phyloP scores from a whole-genome alignment of 2,329 filamentous ascomycete species.

The Arthrobotrys pseudoclavata region DNA sequence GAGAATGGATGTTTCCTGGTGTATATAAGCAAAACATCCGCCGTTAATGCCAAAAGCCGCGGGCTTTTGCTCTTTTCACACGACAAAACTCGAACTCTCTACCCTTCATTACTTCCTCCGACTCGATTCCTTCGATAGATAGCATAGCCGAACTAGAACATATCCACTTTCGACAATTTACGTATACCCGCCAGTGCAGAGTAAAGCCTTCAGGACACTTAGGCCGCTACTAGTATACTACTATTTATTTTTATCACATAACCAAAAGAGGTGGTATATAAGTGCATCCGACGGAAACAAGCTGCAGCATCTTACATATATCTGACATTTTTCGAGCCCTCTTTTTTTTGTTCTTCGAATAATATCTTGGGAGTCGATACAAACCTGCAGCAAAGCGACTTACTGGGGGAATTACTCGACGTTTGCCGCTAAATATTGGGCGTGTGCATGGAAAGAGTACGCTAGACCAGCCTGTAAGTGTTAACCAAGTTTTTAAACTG shows the following conservation, averaged over 20 bases:
- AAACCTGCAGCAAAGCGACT: conserved; percentile 25
- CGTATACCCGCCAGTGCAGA: conserved; percentile 32
- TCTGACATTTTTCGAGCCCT: conserved; percentile 26
- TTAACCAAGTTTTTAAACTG: conserved; percentile 28
- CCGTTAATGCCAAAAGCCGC: conserved; percentile 60
- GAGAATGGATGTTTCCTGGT: conserved; percentile 28
- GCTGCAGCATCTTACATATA: conserved; percentile 41
- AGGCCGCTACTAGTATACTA: conserved; percentile 13
- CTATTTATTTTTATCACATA: conserved; percentile 16
- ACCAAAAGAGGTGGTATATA: conserved; percentile 24
- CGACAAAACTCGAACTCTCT: conserved; percentile 33
- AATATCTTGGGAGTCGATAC: neutral
- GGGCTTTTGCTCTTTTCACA: conserved; percentile 56
- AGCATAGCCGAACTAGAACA: conserved; percentile 47
- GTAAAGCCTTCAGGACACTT: conserved; percentile 26
- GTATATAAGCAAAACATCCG: conserved; percentile 60
- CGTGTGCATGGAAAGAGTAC: conserved; percentile 34
- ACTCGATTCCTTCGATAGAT: conserved; percentile 36
- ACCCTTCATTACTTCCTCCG: conserved; percentile 12
- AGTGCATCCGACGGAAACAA: conserved; percentile 49
- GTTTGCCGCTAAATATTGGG: conserved; percentile 44
- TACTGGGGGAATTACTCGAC: conserved; percentile 18
- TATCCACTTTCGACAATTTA: conserved; percentile 36
- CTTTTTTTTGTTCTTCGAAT: conserved; percentile 21
- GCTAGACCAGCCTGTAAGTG: conserved; percentile 44